Evolutionary conservation across 2,329 filamentous ascomycete genomes (phyloP).

Genomic region (Pseudocercospora fuligena): DNA sequence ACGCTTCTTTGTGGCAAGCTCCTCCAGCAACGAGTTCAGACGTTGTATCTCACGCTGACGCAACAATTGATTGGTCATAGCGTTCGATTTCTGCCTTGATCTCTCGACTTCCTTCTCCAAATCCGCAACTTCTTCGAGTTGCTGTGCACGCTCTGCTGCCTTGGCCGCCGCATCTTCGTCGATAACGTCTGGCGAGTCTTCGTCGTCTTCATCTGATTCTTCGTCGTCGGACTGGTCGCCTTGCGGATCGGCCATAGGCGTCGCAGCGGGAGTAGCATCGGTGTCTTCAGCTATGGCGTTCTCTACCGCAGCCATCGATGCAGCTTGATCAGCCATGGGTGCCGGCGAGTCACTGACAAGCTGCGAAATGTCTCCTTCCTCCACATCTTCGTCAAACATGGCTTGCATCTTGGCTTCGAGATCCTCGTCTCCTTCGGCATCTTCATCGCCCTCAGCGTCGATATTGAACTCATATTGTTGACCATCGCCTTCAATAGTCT

Average conservation of each 20-base stretch:
- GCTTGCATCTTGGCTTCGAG: conserved; percentile 42
- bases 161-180: conserved; percentile 59
- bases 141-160: conserved; percentile 53
- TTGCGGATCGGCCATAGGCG: conserved; percentile 30
- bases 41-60: conserved; percentile 55
- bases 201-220: conserved; percentile 54
- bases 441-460: conserved; percentile 42
- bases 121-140: conserved; percentile 60
- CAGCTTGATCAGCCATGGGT: conserved; percentile 35
- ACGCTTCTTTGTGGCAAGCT: conserved; percentile 59
- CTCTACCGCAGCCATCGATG: conserved; percentile 33
- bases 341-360: conserved; percentile 35
- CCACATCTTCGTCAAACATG: conserved; percentile 45
- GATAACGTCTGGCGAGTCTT: conserved; percentile 48
- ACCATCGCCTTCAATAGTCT: conserved; percentile 38
- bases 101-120: conserved; percentile 56
- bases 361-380: conserved; percentile 34
- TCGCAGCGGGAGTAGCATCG: conserved; percentile 28
- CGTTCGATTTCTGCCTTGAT: conserved; percentile 43
- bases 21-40: conserved; percentile 57
- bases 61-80: conserved; percentile 54
- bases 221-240: conserved; percentile 44
- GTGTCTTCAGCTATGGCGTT: conserved; percentile 28
- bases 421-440: conserved; percentile 38
- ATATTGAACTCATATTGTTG: conserved; percentile 50